Conservation (phyloP, 1,284 basidiomycete genomes). For the Puccinia brachypodii region DNA sequence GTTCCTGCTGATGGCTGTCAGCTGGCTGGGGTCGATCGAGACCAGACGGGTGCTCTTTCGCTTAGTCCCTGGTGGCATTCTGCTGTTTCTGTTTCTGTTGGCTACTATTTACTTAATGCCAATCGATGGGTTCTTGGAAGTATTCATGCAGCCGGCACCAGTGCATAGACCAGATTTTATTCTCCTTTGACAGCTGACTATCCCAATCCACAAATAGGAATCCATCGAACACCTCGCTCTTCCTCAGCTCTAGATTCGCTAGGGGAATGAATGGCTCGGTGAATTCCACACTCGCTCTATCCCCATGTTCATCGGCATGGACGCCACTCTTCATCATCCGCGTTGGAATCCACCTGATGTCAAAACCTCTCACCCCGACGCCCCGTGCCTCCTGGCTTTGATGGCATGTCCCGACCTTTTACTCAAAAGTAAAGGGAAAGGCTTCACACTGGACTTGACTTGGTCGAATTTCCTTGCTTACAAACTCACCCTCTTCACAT, state of each 20-base stretch:
- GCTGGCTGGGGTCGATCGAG: neutral
- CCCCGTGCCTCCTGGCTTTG: neutral
- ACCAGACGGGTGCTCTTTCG: neutral
- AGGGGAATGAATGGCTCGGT: neutral
- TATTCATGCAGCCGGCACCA: no score
- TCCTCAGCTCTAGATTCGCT: neutral
- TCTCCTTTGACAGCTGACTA: no score
- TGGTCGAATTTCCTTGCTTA: neutral
- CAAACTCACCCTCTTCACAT: neutral
- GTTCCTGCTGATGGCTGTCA: neutral
- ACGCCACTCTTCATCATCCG: neutral
- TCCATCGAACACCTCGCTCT: neutral
- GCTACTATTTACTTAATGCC: no score
- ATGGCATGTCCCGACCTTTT: neutral
- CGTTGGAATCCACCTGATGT: neutral
- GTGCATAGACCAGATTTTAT: no score
- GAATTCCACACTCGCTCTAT: neutral
- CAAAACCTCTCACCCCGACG: neutral
- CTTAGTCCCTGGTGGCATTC: neutral
- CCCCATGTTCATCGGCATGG: neutral
- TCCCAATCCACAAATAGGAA: no score
- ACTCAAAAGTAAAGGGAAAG: neutral
- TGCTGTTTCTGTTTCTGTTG: no score
- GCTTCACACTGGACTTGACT: neutral
- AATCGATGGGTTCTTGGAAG: no score